Evolutionary conservation across 2,329 filamentous ascomycete genomes (phyloP).

Genomic region (Talaromyces sp.): DNA sequence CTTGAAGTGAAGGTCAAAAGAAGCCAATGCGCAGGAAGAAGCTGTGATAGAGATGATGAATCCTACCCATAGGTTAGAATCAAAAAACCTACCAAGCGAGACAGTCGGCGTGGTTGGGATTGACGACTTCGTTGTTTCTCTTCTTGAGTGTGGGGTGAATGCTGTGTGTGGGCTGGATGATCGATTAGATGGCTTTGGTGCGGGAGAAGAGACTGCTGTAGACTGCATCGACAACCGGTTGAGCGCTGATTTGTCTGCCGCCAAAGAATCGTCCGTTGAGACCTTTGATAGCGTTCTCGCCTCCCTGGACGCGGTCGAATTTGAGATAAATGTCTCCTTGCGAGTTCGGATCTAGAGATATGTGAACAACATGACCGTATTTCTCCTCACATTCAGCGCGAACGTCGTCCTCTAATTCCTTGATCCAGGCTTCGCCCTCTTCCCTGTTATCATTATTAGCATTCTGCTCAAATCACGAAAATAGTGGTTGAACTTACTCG

Average conservation of each 20-base stretch:
- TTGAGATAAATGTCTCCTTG: conserved; percentile 97
- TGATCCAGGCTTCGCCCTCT: conserved; percentile 82
- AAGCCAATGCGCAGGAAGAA: conserved; percentile 11
- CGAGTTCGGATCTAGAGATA: conserved; percentile 88
- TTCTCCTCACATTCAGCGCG: conserved; percentile 88
- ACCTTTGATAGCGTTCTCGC: conserved; percentile 96
- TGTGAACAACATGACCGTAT: conserved; percentile 97
- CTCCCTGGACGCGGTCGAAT: conserved; percentile 91
- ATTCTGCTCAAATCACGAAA: not conserved
- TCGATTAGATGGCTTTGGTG: conserved; percentile 70
- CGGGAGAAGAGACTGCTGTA: conserved; percentile 95
- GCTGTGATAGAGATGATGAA: conserved; percentile 16
- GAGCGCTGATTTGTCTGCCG: conserved; percentile 86
- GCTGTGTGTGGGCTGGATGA: not conserved
- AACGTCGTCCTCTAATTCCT: conserved; percentile 92
- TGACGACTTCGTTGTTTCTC: not conserved
- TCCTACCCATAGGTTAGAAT: conserved; percentile 27
- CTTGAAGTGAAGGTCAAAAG: not conserved
- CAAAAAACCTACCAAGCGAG: conserved; percentile 31
- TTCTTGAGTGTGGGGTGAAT: not conserved
- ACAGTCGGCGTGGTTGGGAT: conserved; percentile 21
- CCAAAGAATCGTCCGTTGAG: conserved; percentile 97
- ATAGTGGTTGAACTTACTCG: conserved; percentile 64
- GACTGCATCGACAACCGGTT: conserved; percentile 95
- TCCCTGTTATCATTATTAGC: conserved; percentile 56